These are phyloP conservation scores for Lasiosphaeris hirsuta DNA, from an alignment of 495 filamentous ascomycete species.

Conservation along the genomic window DNA sequence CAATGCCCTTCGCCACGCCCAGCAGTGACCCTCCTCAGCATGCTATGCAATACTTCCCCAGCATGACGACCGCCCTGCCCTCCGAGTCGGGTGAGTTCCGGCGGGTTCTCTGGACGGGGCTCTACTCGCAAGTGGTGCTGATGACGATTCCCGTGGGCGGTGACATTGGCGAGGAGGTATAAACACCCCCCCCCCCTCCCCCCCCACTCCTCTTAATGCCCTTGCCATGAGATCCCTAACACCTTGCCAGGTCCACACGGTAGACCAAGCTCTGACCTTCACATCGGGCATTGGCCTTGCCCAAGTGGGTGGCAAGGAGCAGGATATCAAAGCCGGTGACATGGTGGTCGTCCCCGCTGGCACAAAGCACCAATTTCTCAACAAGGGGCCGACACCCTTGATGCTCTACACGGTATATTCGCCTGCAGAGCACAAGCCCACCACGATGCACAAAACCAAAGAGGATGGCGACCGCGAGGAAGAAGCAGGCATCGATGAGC, in stretches of 20 bases:
- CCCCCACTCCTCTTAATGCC: neutral
- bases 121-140: slow-evolving; percentile 60
- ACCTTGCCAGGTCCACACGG: slow-evolving; percentile 38
- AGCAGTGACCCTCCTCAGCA: slow-evolving; percentile 45
- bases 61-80: slow-evolving; percentile 49
- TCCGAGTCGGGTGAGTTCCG: slow-evolving; percentile 55
- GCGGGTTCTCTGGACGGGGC: slow-evolving; percentile 57
- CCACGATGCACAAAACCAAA: slow-evolving; percentile 59
- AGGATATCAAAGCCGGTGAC: slow-evolving; percentile 55
- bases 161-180: slow-evolving; percentile 64
- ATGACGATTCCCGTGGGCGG: slow-evolving; percentile 63
- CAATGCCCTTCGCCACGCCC: slow-evolving; percentile 20
- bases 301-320: slow-evolving; percentile 57
- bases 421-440: slow-evolving; percentile 56
- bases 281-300: slow-evolving; percentile 56
- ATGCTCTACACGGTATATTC: slow-evolving; percentile 62
- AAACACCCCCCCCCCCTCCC: slow-evolving; percentile 2
- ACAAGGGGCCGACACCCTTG: slow-evolving; percentile 49
- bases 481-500: slow-evolving; percentile 58
- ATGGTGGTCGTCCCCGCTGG: slow-evolving; percentile 63
- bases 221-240: neutral
- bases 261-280: slow-evolving; percentile 64
- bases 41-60: slow-evolving; percentile 57
- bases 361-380: slow-evolving; percentile 66
- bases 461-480: slow-evolving; percentile 59